phyloP scores from a whole-genome alignment of 495 filamentous ascomycete genomes.

The Pyrenula massariospora region DNA sequence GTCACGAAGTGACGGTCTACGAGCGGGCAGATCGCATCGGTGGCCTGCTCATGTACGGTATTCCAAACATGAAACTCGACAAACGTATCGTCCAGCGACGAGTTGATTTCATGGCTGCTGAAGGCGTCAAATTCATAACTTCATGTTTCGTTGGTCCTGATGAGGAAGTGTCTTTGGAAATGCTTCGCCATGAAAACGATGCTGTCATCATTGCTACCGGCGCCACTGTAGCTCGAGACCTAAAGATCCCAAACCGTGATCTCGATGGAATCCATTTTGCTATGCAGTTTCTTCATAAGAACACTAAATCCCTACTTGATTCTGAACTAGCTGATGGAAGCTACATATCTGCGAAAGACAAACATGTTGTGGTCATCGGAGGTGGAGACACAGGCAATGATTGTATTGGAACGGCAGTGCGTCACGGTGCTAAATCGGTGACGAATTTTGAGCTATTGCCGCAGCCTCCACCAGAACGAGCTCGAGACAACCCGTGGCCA shows the following conservation, averaged over 20 bases:
- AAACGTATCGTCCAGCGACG: conserved; percentile 96
- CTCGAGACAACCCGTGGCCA: conserved; percentile 96
- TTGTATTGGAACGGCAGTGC: conserved; percentile 97
- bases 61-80: conserved; percentile 99
- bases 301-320: conserved; percentile 97
- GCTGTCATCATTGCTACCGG: conserved; percentile 95
- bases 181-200: conserved; percentile 66
- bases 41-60: conserved; percentile 96
- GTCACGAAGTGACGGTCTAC: conserved; percentile 86
- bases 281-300: conserved; percentile 97
- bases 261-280: conserved; percentile 93
- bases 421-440: conserved; percentile 92
- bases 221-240: conserved; percentile 90
- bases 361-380: conserved; percentile 95
- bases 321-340: conserved; percentile 73
- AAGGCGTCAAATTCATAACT: conserved; percentile 78
- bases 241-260: conserved; percentile 84
- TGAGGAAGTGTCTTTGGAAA: conserved; percentile 51
- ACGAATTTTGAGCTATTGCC: conserved; percentile 97
- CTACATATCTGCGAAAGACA: conserved; percentile 95
- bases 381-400: conserved; percentile 99
- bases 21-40: conserved; percentile 90
- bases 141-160: conserved; percentile 72
- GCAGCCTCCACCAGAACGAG: conserved; percentile 87
- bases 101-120: conserved; percentile 89